These are phyloP conservation scores for Boletus vermiculosoides DNA, from an alignment of 768 basidiomycete species.

Conservation along the genomic window DNA sequence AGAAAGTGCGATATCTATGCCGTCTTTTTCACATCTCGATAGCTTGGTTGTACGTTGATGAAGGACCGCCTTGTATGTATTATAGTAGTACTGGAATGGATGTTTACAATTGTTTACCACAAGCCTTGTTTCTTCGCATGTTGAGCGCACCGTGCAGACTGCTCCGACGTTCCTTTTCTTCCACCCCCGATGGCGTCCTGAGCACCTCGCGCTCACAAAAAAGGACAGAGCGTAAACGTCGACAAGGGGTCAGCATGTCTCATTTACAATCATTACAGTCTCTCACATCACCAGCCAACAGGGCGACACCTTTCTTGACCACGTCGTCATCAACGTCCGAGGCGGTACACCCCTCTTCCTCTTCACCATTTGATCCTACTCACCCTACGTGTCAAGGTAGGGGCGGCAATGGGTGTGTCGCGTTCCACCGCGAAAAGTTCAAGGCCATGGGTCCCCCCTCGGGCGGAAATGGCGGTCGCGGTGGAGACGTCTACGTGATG, in stretches of 20 bases:
- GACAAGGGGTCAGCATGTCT: constrained; percentile 53
- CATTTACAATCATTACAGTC: neutral
- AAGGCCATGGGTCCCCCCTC: constrained; percentile 84
- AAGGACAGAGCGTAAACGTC: constrained; percentile 74
- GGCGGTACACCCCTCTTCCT: constrained; percentile 50
- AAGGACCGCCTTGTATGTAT: constrained; percentile 8
- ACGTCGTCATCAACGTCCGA: constrained; percentile 73
- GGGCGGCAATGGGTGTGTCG: constrained; percentile 89
- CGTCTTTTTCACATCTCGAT: neutral
- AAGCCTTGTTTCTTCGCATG: constrained; percentile 6
- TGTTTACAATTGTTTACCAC: constrained; percentile 15
- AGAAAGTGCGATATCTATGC: neutral
- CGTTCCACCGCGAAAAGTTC: constrained; percentile 90
- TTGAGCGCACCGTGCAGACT: neutral
- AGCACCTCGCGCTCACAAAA: constrained; percentile 34
- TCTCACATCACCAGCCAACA: constrained; percentile 30
- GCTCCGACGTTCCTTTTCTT: neutral
- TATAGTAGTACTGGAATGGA: neutral
- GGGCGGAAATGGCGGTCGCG: constrained; percentile 89
- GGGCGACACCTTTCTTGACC: constrained; percentile 81
- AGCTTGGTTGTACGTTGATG: neutral
- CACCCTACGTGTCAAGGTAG: constrained; percentile 48
- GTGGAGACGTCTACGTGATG: constrained; percentile 82
- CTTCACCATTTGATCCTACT: neutral
- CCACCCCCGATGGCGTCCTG: neutral